Base-by-base conservation (phyloP, 176 grass and related monocot genomes). In the Tillandsia leiboldiana region DNA sequence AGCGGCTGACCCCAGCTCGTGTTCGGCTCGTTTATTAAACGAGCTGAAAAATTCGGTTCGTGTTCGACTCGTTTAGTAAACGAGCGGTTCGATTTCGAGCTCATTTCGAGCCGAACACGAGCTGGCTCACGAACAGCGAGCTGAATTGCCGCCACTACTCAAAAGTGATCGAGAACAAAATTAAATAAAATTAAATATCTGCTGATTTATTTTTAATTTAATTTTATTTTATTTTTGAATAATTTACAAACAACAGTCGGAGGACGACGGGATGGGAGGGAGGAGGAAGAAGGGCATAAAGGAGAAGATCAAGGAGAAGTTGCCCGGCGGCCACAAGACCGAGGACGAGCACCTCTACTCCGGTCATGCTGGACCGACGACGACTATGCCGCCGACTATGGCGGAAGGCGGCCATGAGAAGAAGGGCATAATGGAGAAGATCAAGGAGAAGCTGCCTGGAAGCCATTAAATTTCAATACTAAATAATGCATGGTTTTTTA, bases 221-320 rank as follows among this genome's bases (percentile, higher is more conserved):
- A 42, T 7, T 47, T 48, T 1, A 8, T 9, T 51, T 13, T 26
- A 23, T 14, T 2, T 51, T 20, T 70, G 8, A 12, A 47, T 24
- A 3, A 18, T 14, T 3, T 69, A 10, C 1, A 26, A 10, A 1
- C n/a, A n/a, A n/a, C 49, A 75, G 86, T 90, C 87, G 1, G 87
- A 96, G 84, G 91, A 90, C 49, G 91, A 85, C 6, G 91, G 79
- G 26, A 73, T 84, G 13, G 84, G 84, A 9, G 76, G 81, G 62
- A 83, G 81, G 75, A 95, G 83, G 90, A 92, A 90, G 87, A 96
- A 90, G 81, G 68, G 81, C 82, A 14, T 90, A 53, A 90, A 90
- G 76, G 81, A 90, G 20, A 96, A 90, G 79, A 83, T 96, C 2
- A 96, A 85, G 76, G 87, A 90, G 83, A 96, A 96, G 75, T 70